A percentile compares a stretch with the other conserved stretches of the same genome.
Evolutionary conservation across 768 basidiomycete genomes (phyloP).

Genomic region (Mycena floridula): DNA sequence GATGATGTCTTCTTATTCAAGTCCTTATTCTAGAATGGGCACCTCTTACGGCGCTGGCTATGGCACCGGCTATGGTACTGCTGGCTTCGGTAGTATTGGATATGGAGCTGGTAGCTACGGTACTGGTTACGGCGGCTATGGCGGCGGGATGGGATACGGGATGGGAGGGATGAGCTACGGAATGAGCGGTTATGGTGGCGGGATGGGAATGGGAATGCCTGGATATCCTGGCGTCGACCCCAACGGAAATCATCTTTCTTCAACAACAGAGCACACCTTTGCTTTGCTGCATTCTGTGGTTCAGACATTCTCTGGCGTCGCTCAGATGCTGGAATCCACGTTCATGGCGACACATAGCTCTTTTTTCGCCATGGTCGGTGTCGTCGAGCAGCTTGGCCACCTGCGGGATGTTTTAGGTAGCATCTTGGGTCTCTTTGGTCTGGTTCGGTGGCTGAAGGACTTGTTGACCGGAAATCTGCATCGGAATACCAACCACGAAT

Average conservation of each 20-base stretch:
- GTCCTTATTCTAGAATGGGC: slow-evolving; percentile 17
- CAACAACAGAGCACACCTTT: slow-evolving; percentile 89
- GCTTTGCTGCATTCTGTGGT: slow-evolving; percentile 91
- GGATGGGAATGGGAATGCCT: slow-evolving; percentile 30
- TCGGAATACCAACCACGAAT: slow-evolving; percentile 52
- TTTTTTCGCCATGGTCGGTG: slow-evolving; percentile 95
- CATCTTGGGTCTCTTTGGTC: slow-evolving; percentile 87
- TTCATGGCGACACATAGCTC: slow-evolving; percentile 96
- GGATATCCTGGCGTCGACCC: slow-evolving; percentile 31
- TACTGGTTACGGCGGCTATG: slow-evolving; percentile 30
- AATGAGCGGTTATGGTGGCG: slow-evolving; percentile 33
- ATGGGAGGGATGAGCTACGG: slow-evolving; percentile 30
- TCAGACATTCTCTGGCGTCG: slow-evolving; percentile 89
- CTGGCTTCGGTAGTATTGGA: slow-evolving; percentile 40
- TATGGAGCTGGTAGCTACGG: slow-evolving; percentile 30
- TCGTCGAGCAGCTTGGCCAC: slow-evolving; percentile 91
- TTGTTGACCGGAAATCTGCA: slow-evolving; percentile 39
- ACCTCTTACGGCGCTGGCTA: slow-evolving; percentile 23
- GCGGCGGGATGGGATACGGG: slow-evolving; percentile 35
- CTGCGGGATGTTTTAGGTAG: slow-evolving; percentile 90
- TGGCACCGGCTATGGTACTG: slow-evolving; percentile 16
- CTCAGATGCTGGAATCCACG: slow-evolving; percentile 96
- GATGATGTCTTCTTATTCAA: slow-evolving; percentile 37
- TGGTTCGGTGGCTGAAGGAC: slow-evolving; percentile 80
- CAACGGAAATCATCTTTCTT: slow-evolving; percentile 56